Evolutionary conservation across 495 filamentous ascomycete species (phyloP).

Genomic region (Neurospora tetrasperma): DNA sequence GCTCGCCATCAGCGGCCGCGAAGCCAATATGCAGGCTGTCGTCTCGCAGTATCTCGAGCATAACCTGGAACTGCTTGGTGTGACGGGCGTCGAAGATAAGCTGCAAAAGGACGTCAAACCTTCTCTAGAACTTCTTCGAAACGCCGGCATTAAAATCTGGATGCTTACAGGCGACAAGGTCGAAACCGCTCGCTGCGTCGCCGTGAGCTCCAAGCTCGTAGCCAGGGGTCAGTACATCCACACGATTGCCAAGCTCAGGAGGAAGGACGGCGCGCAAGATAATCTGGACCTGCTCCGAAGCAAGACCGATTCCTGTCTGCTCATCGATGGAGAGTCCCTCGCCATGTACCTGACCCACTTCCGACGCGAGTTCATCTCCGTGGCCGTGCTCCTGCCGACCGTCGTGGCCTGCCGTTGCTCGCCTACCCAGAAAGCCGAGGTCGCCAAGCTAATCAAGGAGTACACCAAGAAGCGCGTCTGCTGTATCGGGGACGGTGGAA

Average conservation of each 20-base stretch:
- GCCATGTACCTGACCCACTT: slow-evolving; percentile 73
- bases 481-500: slow-evolving; percentile 95
- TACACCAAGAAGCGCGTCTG: slow-evolving; percentile 89
- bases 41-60: slow-evolving; percentile 74
- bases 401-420: slow-evolving; percentile 97
- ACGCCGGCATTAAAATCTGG: slow-evolving; percentile 99
- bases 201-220: slow-evolving; percentile 90
- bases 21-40: slow-evolving; percentile 68
- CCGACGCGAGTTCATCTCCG: slow-evolving; percentile 71
- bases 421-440: slow-evolving; percentile 92
- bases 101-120: slow-evolving; percentile 92
- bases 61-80: slow-evolving; percentile 83
- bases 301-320: slow-evolving; percentile 76
- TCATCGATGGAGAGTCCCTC: slow-evolving; percentile 91
- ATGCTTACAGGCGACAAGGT: slow-evolving; percentile 99
- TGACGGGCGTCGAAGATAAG: slow-evolving; percentile 97
- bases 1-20: slow-evolving; percentile 66
- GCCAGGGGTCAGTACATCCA: slow-evolving; percentile 91
- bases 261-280: slow-evolving; percentile 71
- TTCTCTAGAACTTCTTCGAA: slow-evolving; percentile 85
- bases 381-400: slow-evolving; percentile 78
- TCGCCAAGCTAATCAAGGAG: slow-evolving; percentile 81
- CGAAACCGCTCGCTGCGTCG: slow-evolving; percentile 94
- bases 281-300: slow-evolving; percentile 78
- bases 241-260: slow-evolving; percentile 74